phyloP scores from a whole-genome alignment of 805 yeast species.

The Zygosaccharomyces bailii region DNA sequence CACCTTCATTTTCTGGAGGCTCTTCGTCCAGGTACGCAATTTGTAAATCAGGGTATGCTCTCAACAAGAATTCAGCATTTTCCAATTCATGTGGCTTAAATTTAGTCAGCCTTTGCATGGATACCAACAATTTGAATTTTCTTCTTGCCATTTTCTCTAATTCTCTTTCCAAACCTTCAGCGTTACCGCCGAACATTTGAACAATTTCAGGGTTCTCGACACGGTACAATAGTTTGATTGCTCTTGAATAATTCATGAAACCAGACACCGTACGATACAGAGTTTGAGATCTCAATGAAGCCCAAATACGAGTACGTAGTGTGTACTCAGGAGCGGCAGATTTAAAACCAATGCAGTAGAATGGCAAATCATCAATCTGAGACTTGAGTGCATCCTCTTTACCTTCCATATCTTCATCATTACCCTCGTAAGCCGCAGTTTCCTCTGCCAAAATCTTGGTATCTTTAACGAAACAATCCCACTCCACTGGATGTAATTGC shows the following conservation, averaged over 20 bases:
- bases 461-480: constrained; percentile 97
- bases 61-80: constrained; percentile 73
- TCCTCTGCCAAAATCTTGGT: constrained; percentile 94
- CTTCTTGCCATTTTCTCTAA: constrained; percentile 85
- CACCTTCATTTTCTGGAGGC: constrained; percentile 68
- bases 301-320: constrained; percentile 96
- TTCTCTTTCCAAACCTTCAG: constrained; percentile 93
- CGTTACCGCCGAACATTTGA: constrained; percentile 98
- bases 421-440: constrained; percentile 67
- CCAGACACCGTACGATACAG: constrained; percentile 96
- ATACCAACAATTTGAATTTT: constrained; percentile 74
- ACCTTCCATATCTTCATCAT: constrained; percentile 42
- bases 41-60: constrained; percentile 81
- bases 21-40: constrained; percentile 95
- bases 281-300: constrained; percentile 95
- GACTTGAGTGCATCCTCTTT: constrained; percentile 70
- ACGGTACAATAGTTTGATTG: constrained; percentile 87
- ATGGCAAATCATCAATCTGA: constrained; percentile 88
- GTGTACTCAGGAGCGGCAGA: constrained; percentile 97
- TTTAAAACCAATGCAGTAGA: constrained; percentile 95
- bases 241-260: constrained; percentile 97
- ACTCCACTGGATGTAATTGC: constrained; percentile 92
- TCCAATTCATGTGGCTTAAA: constrained; percentile 73
- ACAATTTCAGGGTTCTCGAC: constrained; percentile 94
- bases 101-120: constrained; percentile 79